A percentile compares a stretch with the other conserved stretches of the same genome.
Conservation (phyloP, 441 rosid species). For the Pelargonium fulgidum region DNA sequence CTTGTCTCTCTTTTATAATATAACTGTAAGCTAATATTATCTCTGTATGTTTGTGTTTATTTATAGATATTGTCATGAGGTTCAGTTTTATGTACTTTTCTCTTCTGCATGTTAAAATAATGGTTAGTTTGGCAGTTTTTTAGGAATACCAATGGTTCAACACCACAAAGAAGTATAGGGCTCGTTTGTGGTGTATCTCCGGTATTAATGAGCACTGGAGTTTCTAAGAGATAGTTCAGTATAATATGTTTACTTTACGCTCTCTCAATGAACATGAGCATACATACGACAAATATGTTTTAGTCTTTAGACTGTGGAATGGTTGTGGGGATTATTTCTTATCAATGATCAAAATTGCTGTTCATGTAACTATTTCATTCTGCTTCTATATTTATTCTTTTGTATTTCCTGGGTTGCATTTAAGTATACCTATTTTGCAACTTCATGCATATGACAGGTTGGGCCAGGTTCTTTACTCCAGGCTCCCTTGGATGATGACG, state of each 20-base stretch:
- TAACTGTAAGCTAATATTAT: slow-evolving; percentile 60
- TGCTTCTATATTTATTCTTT: slow-evolving; percentile 13
- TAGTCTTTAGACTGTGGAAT: too few relatives aligned
- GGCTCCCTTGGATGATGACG: slow-evolving; percentile 75
- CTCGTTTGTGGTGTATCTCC: too few relatives aligned
- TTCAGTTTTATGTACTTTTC: not conserved
- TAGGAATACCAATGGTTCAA: too few relatives aligned
- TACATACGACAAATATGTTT: too few relatives aligned
- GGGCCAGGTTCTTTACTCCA: slow-evolving; percentile 86
- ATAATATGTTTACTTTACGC: too few relatives aligned
- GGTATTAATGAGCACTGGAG: too few relatives aligned
- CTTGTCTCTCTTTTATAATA: slow-evolving; percentile 85
- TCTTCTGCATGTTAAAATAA: not conserved
- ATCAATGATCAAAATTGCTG: too few relatives aligned
- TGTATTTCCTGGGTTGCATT: slow-evolving; percentile 12
- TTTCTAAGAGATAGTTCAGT: too few relatives aligned
- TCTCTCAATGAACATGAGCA: too few relatives aligned
- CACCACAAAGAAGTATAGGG: too few relatives aligned
- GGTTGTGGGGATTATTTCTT: too few relatives aligned
- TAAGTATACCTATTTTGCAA: slow-evolving; percentile 16
- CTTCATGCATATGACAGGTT: slow-evolving; percentile 43
- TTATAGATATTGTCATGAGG: not conserved
- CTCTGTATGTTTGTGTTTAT: slow-evolving; percentile 7
- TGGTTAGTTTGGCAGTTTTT: not conserved
- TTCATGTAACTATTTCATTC: too few relatives aligned